Conservation (phyloP, 805 yeast species). For the Nakazawaea ishiwadae region DNA sequence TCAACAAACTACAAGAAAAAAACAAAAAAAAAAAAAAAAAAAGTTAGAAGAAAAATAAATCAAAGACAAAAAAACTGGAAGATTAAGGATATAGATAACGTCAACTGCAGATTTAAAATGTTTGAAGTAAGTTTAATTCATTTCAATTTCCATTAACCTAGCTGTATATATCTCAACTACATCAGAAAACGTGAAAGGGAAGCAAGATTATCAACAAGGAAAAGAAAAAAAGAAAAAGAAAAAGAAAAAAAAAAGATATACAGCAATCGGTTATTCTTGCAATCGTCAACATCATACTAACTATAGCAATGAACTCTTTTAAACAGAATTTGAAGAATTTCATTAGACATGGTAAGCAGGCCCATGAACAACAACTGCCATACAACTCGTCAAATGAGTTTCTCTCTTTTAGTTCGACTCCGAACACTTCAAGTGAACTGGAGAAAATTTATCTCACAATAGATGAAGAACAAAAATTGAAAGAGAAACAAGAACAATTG, state of each 20-base stretch:
- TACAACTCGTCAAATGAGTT: constrained; percentile 7
- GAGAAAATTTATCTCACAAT: not conserved
- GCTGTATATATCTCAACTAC: not conserved
- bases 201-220: too few species aligned
- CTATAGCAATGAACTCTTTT: not conserved
- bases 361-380: constrained; percentile 18
- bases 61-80: too few species aligned
- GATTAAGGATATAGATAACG: too few species aligned
- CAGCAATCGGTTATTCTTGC: constrained; percentile 1
- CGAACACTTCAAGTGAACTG: constrained; percentile 2
- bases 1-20: too few species aligned
- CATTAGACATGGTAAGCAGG: constrained; percentile 39
- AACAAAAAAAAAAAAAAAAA: too few species aligned
- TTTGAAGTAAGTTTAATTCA: not conserved
- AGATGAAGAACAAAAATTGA: constrained; percentile 2
- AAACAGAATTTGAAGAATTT: constrained; percentile 34
- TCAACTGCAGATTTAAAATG: too few species aligned
- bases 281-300: constrained; percentile 17
- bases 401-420: constrained; percentile 1
- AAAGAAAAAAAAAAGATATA: not conserved
- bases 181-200: too few species aligned
- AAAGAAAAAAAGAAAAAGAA: too few species aligned
- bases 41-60: too few species aligned
- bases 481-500: constrained; percentile 6
- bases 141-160: not conserved